These are phyloP conservation scores for Populus tremula DNA, from an alignment of 345 rosid genomes.

Conservation along the genomic window DNA sequence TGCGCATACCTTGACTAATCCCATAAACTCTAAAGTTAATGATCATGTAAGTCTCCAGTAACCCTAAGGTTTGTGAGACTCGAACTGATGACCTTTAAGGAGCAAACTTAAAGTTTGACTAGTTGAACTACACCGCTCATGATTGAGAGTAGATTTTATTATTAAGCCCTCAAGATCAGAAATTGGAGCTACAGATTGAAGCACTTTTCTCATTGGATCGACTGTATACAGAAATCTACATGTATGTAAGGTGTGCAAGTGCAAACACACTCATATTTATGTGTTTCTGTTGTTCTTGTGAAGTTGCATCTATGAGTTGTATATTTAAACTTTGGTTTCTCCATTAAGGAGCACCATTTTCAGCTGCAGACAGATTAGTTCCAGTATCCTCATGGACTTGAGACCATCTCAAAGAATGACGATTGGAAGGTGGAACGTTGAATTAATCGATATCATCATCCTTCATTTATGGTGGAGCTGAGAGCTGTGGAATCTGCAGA, in stretches of 20 bases:
- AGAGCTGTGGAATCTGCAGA: neutral
- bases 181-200: neutral
- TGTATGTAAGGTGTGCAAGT: too few species aligned
- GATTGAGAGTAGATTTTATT: neutral
- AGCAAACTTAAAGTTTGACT: accelerated
- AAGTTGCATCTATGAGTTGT: neutral
- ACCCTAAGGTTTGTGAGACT: too few species aligned
- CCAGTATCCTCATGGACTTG: neutral
- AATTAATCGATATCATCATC: neutral
- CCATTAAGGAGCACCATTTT: neutral
- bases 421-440: neutral
- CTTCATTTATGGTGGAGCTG: neutral
- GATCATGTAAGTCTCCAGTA: too few species aligned
- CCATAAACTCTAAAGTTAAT: accelerated
- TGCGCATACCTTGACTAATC: too few species aligned
- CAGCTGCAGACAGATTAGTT: neutral
- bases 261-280: too few species aligned
- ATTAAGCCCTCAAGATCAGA: neutral
- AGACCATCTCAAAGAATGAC: neutral
- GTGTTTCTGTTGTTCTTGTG: too few species aligned
- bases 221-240: neutral
- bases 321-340: too few species aligned
- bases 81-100: accelerated
- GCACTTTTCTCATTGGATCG: neutral
- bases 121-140: too few species aligned